Base-by-base conservation (phyloP, 139 green algal species). In the Nannochloris sp. region DNA sequence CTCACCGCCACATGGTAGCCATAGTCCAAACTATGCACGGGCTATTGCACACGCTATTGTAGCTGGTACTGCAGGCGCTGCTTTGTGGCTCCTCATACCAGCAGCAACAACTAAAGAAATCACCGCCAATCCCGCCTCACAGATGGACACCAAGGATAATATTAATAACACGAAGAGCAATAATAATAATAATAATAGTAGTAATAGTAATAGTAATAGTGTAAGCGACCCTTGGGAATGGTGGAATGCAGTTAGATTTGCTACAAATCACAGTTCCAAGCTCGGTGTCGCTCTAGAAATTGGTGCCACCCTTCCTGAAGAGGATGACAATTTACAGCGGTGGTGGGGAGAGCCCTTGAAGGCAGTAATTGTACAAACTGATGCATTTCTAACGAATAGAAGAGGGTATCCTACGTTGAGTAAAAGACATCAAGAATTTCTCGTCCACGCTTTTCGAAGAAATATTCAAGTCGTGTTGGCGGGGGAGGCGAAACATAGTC, bases 311-410 rank as follows among this genome's bases (percentile, higher is more conserved):
- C 58, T 88, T 29, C 80, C 82, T 6, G 2, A 33, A 6, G 30
- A 45, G 0, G 39, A 45, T n/a, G 19, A 34, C 29, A 27, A 38
- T 37, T 48, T 93, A 12, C 15, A 69, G 1, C 80, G 89, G 9
- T 97, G 87, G 91, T 44, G 83, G 12, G 93, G 85, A 2, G 92
- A 99, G 82, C 89, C 89, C 1, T 78, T 98, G 9, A 89, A 85
- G 58, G 89, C 87, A 0, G 59, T 94, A 29, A 59, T 95, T 36
- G 57, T 98, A 54, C 81, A 83, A 31, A 92, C 82, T 29, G 51
- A 37, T 32, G 67, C 76, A 8, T 96, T 98, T 64, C 85, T n/a
- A 29, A 47, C 45, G n/a, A 35, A 27, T 34, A 15, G 86, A 60
- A 70, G 78, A 3, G 88, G 90, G 27, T 97, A 84, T 71, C 90